These are phyloP conservation scores for Hypoxylon perforatum DNA, from an alignment of 495 filamentous ascomycete species.

Conservation along the genomic window DNA sequence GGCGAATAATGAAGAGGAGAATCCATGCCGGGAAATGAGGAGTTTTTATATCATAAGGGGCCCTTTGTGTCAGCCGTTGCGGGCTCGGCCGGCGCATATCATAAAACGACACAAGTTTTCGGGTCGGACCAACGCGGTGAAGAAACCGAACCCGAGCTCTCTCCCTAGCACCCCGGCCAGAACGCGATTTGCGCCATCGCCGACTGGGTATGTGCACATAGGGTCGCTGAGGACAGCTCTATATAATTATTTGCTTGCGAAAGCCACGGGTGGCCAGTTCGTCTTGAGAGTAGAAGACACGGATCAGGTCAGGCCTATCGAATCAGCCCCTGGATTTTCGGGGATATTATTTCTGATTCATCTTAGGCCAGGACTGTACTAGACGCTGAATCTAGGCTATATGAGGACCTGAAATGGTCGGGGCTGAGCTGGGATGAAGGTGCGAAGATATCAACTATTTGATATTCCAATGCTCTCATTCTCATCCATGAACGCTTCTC, in stretches of 20 bases:
- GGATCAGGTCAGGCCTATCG: constrained; percentile 78
- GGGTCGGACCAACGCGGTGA: constrained; percentile 21
- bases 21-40: constrained; percentile 33
- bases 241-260: constrained; percentile 91
- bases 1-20: constrained; percentile 1
- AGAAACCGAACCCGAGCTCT: constrained; percentile 1
- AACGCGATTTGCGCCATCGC: constrained; percentile 95
- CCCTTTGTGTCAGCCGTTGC: constrained; percentile 27
- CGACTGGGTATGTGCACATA: constrained; percentile 92
- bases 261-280: constrained; percentile 91
- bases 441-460: constrained; percentile 37
- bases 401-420: constrained; percentile 85
- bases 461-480: constrained; percentile 6
- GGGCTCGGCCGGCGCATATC: constrained; percentile 26
- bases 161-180: constrained; percentile 76
- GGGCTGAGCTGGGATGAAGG: constrained; percentile 96
- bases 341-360: constrained; percentile 4
- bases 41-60: constrained; percentile 35
- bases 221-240: constrained; percentile 91
- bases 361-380: constrained; percentile 61
- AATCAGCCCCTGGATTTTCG: background rate
- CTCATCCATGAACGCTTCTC: constrained; percentile 27
- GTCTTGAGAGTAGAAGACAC: constrained; percentile 94
- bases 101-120: constrained; percentile 40
- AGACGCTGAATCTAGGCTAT: constrained; percentile 80